phyloP scores from a whole-genome alignment of 129 eudicot species.

The Logfia minima region DNA sequence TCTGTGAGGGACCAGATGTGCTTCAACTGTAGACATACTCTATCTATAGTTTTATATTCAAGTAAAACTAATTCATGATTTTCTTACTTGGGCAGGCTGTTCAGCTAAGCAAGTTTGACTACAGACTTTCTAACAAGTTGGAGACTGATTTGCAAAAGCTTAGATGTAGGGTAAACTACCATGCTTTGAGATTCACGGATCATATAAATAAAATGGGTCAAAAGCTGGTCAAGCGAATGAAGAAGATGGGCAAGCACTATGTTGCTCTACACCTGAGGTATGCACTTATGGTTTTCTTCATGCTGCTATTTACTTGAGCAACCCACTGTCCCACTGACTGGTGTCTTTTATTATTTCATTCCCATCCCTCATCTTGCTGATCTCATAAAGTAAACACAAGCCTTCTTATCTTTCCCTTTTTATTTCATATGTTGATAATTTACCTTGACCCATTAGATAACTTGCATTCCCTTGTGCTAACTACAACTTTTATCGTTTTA shows the following conservation, averaged over 20 bases:
- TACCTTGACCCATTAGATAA: slow-evolving; percentile 9
- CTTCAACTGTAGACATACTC: not conserved
- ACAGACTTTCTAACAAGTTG: slow-evolving; percentile 80
- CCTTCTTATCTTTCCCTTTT: not conserved
- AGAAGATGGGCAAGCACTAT: slow-evolving; percentile 65
- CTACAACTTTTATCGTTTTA: slow-evolving; percentile 24
- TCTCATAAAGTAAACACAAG: not conserved
- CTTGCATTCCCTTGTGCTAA: slow-evolving; percentile 33
- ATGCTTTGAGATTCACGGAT: slow-evolving; percentile 73
- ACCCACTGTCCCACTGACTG: slow-evolving; percentile 1
- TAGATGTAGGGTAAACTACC: slow-evolving; percentile 88
- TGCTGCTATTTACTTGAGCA: slow-evolving; percentile 8
- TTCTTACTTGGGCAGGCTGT: slow-evolving; percentile 58
- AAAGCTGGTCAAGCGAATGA: slow-evolving; percentile 63
- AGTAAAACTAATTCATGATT: slow-evolving; percentile 12
- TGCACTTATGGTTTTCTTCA: slow-evolving; percentile 19
- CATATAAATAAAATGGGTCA: slow-evolving; percentile 78
- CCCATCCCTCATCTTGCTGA: slow-evolving; percentile 1
- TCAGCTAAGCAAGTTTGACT: slow-evolving; percentile 79
- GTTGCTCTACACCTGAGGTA: slow-evolving; percentile 88
- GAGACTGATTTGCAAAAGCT: slow-evolving; percentile 78
- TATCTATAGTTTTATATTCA: not conserved
- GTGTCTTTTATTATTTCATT: slow-evolving; percentile 7
- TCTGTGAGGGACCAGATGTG: not conserved
- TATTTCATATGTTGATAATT: not conserved